Evolutionary conservation across 257 asterid species (phyloP).

Genomic region (Fraxinus americana): DNA sequence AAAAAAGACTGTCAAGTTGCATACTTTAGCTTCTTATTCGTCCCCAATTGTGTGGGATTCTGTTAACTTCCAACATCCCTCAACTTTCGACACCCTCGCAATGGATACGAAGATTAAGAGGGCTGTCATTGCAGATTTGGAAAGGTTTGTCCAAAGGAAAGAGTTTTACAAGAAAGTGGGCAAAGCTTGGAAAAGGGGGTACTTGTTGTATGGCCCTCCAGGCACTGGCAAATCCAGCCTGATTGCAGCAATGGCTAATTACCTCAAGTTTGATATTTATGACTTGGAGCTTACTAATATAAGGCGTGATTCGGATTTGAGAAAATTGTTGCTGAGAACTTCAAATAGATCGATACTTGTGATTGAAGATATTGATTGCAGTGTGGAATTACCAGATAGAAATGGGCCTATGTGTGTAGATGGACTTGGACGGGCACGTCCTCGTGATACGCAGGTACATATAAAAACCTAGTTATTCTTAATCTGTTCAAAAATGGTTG

Average conservation of each 20-base stretch:
- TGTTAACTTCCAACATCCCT: slow-evolving; percentile 66
- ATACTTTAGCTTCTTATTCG: slow-evolving; percentile 34
- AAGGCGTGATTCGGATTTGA: slow-evolving; percentile 58
- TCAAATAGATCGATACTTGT: slow-evolving; percentile 64
- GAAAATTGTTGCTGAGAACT: slow-evolving; percentile 62
- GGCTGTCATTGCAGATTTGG: slow-evolving; percentile 48
- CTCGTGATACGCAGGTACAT: slow-evolving; percentile 37
- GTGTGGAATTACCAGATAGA: slow-evolving; percentile 54
- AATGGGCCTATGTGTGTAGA: slow-evolving; percentile 2
- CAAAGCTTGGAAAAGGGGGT: slow-evolving; percentile 82
- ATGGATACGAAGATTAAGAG: slow-evolving; percentile 48
- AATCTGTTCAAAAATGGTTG: too few relatives aligned
- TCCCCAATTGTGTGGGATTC: slow-evolving; percentile 51
- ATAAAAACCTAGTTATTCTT: neutral
- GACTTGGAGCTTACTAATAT: slow-evolving; percentile 65
- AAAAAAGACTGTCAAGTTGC: slow-evolving; percentile 50
- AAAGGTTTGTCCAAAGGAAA: slow-evolving; percentile 61
- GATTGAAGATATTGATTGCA: slow-evolving; percentile 80
- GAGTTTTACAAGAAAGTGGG: slow-evolving; percentile 72
- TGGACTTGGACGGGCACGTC: slow-evolving; percentile 26
- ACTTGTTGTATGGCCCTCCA: slow-evolving; percentile 74
- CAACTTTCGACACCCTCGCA: slow-evolving; percentile 68
- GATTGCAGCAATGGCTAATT: slow-evolving; percentile 77
- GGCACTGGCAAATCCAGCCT: slow-evolving; percentile 80
- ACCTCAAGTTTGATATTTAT: slow-evolving; percentile 67